These are phyloP conservation scores for Zoysia matrella DNA, from an alignment of 202 grass and related monocot genomes.

Conservation along the genomic window DNA sequence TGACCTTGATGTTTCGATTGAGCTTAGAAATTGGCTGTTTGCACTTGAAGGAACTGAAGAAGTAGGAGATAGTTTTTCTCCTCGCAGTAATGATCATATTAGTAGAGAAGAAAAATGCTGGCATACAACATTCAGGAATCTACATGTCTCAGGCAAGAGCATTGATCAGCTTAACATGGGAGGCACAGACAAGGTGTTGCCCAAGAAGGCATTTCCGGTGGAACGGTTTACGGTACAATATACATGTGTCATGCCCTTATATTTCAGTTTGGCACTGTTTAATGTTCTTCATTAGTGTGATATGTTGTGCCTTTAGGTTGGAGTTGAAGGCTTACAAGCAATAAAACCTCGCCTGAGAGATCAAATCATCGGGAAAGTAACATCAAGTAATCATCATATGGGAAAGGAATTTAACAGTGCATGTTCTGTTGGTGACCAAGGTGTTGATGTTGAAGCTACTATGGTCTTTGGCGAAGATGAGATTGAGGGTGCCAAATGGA, in stretches of 20 bases:
- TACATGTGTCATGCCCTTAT: slow-evolving; percentile 2
- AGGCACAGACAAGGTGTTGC: slow-evolving; percentile 34
- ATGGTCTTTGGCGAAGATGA: slow-evolving; percentile 73
- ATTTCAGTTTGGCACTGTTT: slow-evolving; percentile 34
- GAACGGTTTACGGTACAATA: slow-evolving; percentile 73
- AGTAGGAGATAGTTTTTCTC: slow-evolving; percentile 57
- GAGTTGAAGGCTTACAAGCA: slow-evolving; percentile 91
- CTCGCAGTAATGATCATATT: slow-evolving; percentile 49
- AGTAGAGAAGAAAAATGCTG: slow-evolving; percentile 97
- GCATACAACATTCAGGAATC: slow-evolving; percentile 93
- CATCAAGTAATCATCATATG: slow-evolving; percentile 48
- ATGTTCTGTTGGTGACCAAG: slow-evolving; percentile 58
- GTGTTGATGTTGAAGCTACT: slow-evolving; percentile 82
- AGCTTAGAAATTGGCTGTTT: slow-evolving; percentile 93
- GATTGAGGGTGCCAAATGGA: slow-evolving; percentile 75
- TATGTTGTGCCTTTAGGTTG: slow-evolving; percentile 60
- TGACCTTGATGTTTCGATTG: slow-evolving; percentile 84
- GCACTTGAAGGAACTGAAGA: slow-evolving; percentile 94
- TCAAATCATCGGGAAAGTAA: slow-evolving; percentile 44
- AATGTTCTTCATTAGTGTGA: slow-evolving; percentile 33
- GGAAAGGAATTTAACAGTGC: slow-evolving; percentile 24
- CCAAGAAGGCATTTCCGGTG: slow-evolving; percentile 68
- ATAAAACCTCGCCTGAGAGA: slow-evolving; percentile 75
- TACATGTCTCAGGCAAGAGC: slow-evolving; percentile 85
- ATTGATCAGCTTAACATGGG: slow-evolving; percentile 55